Conservation (phyloP, 768 basidiomycete species). For the Chalciporus chontae region DNA sequence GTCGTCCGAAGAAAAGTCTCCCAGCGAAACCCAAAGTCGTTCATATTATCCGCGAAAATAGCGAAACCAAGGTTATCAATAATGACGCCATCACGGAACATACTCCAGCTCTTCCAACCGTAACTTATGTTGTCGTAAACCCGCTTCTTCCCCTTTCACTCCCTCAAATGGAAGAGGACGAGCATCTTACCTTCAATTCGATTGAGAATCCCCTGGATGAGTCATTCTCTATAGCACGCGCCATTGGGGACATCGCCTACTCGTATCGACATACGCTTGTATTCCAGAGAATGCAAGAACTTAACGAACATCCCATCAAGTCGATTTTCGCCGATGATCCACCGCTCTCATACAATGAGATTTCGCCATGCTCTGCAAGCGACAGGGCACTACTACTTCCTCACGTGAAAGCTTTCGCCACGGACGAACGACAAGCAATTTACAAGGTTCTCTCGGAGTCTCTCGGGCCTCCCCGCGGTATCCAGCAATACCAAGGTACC, state of each 20-base stretch:
- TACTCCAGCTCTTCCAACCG: slow-evolving; percentile 7
- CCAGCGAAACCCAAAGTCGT: slow-evolving; percentile 5
- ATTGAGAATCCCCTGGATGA: slow-evolving; percentile 22
- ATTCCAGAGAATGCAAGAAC: slow-evolving; percentile 28
- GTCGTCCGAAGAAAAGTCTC: slow-evolving; percentile 26
- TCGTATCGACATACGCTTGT: slow-evolving; percentile 23
- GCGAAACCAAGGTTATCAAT: slow-evolving; percentile 4
- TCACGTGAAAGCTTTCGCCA: slow-evolving; percentile 32
- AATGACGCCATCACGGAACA: slow-evolving; percentile 5
- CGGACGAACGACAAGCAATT: slow-evolving; percentile 45
- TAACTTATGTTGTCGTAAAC: slow-evolving; percentile 23
- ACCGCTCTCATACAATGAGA: slow-evolving; percentile 11
- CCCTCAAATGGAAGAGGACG: slow-evolving; percentile 2
- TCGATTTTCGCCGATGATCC: slow-evolving; percentile 7
- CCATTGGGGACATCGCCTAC: slow-evolving; percentile 29
- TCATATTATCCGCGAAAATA: slow-evolving; percentile 8
- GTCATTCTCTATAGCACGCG: slow-evolving; percentile 24
- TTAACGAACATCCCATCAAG: slow-evolving; percentile 14
- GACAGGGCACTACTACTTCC: slow-evolving; percentile 14
- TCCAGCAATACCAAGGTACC: slow-evolving; percentile 49
- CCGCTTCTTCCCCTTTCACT: slow-evolving; percentile 20
- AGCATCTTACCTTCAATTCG: slow-evolving; percentile 13
- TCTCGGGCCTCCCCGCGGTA: slow-evolving; percentile 43
- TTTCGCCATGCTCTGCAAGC: slow-evolving; percentile 20
- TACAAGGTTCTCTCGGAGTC: slow-evolving; percentile 50